A percentile compares a stretch with the other conserved stretches of the same genome.
Conservation (phyloP, 164 flowering plant genomes). For the Magnolia sinica region DNA sequence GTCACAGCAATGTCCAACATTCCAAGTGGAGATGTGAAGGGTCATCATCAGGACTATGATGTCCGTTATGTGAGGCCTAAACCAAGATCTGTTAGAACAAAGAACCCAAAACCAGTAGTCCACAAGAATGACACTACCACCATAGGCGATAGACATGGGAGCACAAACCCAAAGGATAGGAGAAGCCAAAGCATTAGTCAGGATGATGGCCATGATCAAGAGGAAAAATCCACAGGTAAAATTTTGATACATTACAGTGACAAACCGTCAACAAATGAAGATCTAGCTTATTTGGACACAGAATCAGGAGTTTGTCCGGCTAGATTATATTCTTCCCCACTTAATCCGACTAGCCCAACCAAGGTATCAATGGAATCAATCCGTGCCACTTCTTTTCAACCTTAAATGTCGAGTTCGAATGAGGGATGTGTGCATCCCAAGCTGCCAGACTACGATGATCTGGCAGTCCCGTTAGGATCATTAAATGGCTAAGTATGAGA, state of each 20-base stretch:
- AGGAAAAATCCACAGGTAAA: slow-evolving; percentile 32
- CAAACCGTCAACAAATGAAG: slow-evolving; percentile 19
- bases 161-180: slow-evolving; percentile 3
- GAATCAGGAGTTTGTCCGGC: neutral
- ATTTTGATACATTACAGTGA: slow-evolving; percentile 32
- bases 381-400: slow-evolving; percentile 62
- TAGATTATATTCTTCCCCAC: neutral
- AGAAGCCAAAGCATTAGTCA: neutral
- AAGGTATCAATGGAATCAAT: neutral
- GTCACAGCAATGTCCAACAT: slow-evolving; percentile 1
- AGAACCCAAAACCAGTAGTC: slow-evolving; percentile 9
- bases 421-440: slow-evolving; percentile 52
- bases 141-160: neutral
- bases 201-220: slow-evolving; percentile 24
- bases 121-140: slow-evolving; percentile 1
- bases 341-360: neutral
- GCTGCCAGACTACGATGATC: slow-evolving; percentile 53
- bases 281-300: neutral
- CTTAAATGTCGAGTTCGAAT: slow-evolving; percentile 21
- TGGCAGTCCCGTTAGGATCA: slow-evolving; percentile 57
- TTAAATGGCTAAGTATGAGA: slow-evolving; percentile 18
- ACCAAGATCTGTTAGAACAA: slow-evolving; percentile 50
- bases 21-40: slow-evolving; percentile 3
- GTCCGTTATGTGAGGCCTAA: slow-evolving; percentile 24
- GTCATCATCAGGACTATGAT: neutral